Evolutionary conservation across 352 stramenopile species (phyloP), one percentile per base, ranked within the genome.

Genomic region (Globisporangium rhizosaccharum): DNA sequence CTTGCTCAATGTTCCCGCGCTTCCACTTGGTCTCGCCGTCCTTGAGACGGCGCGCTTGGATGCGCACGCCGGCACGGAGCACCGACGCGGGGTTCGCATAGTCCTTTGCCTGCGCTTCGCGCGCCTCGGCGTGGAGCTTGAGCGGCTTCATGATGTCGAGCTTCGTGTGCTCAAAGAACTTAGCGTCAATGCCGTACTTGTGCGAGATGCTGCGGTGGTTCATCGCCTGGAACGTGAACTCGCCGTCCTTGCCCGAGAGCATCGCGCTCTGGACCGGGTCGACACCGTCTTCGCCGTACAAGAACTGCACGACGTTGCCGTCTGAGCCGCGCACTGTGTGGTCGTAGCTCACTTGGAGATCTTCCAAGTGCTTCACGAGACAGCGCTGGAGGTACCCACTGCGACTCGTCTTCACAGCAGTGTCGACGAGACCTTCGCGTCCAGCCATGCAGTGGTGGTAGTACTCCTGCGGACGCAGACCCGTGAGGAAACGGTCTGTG

Each of bases 371-470:
- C 80, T 99, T 99, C 39, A 99, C 90, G 36, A 99, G 72, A 83
- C 98, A 99, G 56, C 97, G 87, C 79, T 99, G 97, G 17, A 99
- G 77, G 71, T 99, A 99, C 52, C 98, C 98, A 68, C 96, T 99
- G 44, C 97, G 90, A 62, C 92, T 98, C 4, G 97, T 99, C 82
- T 99, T 99, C n/a, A 99, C 97, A 53, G 98, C 97, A 36, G 97
- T 99, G 75, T 98, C 95, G 28, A 99, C 93, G 39, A 99, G 73
- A 72, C 97, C 98, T 83, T 99, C 97, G 65, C 98, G 85, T 17
- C 98, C 98, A 62, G 97, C 97, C 98, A 99, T 99, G 76, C 97
- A 99, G 87, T 99, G 98, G 72, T 99, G 99, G 79, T 99, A 99
- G 79, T 99, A 99, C 75, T 99, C 98, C 74, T 99, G 88, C 26